Conservation (phyloP, 257 asterid species). For the Euphrasia confusa region DNA sequence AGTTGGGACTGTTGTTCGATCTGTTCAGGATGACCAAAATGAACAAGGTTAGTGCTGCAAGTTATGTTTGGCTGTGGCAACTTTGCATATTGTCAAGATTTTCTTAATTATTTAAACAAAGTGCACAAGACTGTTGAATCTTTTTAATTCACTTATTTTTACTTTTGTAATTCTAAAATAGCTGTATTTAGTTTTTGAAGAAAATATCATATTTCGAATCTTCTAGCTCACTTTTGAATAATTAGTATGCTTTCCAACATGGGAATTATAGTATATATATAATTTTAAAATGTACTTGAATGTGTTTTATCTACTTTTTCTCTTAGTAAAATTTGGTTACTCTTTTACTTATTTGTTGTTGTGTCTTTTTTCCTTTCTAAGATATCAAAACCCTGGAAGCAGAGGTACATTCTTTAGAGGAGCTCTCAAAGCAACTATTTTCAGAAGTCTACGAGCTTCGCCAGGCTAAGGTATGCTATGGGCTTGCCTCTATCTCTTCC, state of each 20-base stretch:
- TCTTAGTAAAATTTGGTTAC: conserved; percentile 10
- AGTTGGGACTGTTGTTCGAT: conserved; percentile 95
- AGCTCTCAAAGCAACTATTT: conserved; percentile 89
- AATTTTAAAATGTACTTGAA: background rate
- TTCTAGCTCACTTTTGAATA: background rate
- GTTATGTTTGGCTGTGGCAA: conserved; percentile 5
- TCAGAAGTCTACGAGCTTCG: conserved; percentile 97
- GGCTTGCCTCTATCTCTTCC: conserved; percentile 19
- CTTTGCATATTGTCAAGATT: conserved; percentile 5
- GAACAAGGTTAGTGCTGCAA: conserved; percentile 68
- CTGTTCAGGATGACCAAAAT: conserved; percentile 92
- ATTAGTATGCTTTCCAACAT: background rate
- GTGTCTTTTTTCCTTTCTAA: conserved; percentile 30
- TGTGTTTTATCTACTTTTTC: conserved; percentile 1
- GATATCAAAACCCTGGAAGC: conserved; percentile 87
- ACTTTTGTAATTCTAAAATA: no score
- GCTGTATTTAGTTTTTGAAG: background rate
- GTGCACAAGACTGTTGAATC: conserved; percentile 1
- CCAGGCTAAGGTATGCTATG: conserved; percentile 81
- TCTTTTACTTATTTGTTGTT: conserved; percentile 16
- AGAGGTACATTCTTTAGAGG: conserved; percentile 91
- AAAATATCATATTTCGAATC: background rate
- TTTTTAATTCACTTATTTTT: background rate
- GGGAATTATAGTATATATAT: background rate
- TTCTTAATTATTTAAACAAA: background rate